Evolutionary conservation across 805 yeast species (phyloP), one percentile per base, ranked within the genome.

Genomic region (Starmerella roubikii): DNA sequence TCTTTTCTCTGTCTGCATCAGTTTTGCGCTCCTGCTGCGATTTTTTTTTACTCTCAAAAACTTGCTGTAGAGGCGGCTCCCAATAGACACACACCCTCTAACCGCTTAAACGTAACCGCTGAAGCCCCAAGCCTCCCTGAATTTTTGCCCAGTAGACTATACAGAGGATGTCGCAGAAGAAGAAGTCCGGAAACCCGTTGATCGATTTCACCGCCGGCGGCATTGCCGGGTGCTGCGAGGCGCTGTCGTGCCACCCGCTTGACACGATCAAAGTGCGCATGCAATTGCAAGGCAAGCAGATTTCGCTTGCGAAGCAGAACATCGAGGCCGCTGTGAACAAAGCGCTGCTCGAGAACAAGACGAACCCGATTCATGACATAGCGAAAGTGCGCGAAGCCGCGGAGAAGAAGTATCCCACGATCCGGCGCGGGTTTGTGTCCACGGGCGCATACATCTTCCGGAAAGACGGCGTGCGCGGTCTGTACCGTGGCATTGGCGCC

Each of bases 251-350:
- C 60, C 98, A 88, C 61, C 97, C 97, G n/a, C 71, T 88, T 52
- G 98, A 88, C 59, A 88, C 98, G 30, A 82, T 88, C 58, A 88
- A 88, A 62, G 98, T 88, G 46, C 75, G 97, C 57, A 88, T 88
- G 97, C 97, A 88, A 61, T 70, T 88, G 53, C 78, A 79, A 57
- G 73, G 74, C 55, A 78, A 76, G 56, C 68, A 71, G 34, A 56
- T 57, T 20, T 54, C 50, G 32, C 50, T 54, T 16, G 54, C 50
- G 5, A 37, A 39, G 21, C 41, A 40, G 16, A 49, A 46, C 12
- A 44, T 29, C 38, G 47, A 34, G 38, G 41, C 22, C 28, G 50
- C 51, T 31, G 48, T 39, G 23, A 37, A 32, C n/a, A 40, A 39
- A 10, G 52, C 40, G 30, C 41, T 27, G 23, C 24, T 23, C 38